Evolutionary conservation across 108 stramenopile species (phyloP).

Genomic region (Skeletonema costatum): DNA sequence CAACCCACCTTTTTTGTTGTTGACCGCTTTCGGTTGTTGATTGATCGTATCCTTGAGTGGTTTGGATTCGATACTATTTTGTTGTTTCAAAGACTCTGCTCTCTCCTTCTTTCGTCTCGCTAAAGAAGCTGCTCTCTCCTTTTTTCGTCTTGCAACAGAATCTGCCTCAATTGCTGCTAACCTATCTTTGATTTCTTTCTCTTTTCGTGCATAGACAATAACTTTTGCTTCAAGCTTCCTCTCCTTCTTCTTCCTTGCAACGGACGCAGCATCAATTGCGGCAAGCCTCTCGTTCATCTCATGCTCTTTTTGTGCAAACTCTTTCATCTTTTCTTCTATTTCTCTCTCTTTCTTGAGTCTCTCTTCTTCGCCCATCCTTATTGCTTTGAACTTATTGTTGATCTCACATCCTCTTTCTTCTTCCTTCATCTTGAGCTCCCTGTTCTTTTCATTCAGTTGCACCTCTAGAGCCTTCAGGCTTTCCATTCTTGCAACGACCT

Average conservation of each 20-base stretch:
- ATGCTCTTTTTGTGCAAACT: background rate
- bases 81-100: background rate
- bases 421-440: background rate
- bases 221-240: background rate
- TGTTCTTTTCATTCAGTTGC: background rate
- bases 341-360: background rate
- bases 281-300: background rate
- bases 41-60: too few species aligned
- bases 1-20: background rate
- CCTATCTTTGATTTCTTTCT: background rate
- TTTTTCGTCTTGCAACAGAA: background rate
- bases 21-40: too few species aligned
- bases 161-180: background rate
- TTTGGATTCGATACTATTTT: too few species aligned
- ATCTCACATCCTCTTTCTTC: background rate
- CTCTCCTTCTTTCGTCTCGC: background rate
- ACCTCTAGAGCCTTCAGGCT: background rate
- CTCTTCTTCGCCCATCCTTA: background rate
- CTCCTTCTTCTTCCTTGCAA: background rate
- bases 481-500: background rate
- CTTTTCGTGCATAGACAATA: background rate
- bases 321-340: background rate
- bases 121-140: background rate
- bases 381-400: background rate
- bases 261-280: background rate